Conservation (phyloP, 1,284 basidiomycete genomes). For the Polyporus tsugae region DNA sequence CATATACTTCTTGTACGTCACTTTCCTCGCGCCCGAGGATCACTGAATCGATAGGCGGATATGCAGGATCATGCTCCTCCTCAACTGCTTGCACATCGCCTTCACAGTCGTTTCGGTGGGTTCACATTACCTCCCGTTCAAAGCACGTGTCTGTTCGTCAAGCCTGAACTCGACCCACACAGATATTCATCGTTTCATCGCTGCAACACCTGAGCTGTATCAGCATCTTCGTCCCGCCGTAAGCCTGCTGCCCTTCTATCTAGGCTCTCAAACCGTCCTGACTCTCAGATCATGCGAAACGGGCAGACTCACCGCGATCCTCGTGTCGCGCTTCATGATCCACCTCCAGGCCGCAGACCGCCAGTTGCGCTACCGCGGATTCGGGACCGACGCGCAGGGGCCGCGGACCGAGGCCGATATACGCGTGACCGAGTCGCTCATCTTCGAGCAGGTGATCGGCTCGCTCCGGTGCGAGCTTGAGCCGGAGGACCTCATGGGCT, state of each 20-base stretch:
- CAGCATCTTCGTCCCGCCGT: slow-evolving; percentile 6
- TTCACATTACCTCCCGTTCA: neutral
- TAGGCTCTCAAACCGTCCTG: neutral
- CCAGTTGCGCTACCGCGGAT: neutral
- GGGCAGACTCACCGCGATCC: slow-evolving; percentile 6
- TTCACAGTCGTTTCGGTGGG: slow-evolving; percentile 9
- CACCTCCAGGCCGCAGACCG: neutral
- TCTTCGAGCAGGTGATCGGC: slow-evolving; percentile 13
- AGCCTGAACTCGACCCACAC: neutral
- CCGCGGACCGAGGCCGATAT: neutral
- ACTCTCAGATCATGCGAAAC: neutral
- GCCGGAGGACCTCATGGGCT: neutral
- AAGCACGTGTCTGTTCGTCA: neutral
- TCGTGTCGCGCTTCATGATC: slow-evolving; percentile 12
- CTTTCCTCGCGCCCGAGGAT: neutral
- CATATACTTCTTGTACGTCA: slow-evolving; percentile 12
- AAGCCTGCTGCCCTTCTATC: neutral
- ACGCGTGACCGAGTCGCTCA: neutral
- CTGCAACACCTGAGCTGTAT: slow-evolving; percentile 1
- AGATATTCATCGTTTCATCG: neutral
- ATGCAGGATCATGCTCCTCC: neutral
- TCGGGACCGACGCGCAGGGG: neutral
- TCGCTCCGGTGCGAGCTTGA: neutral
- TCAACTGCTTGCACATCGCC: slow-evolving; percentile 10
- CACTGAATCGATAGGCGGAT: neutral